phyloP scores from a whole-genome alignment of 116 monocot species.

The Zostera marina region DNA sequence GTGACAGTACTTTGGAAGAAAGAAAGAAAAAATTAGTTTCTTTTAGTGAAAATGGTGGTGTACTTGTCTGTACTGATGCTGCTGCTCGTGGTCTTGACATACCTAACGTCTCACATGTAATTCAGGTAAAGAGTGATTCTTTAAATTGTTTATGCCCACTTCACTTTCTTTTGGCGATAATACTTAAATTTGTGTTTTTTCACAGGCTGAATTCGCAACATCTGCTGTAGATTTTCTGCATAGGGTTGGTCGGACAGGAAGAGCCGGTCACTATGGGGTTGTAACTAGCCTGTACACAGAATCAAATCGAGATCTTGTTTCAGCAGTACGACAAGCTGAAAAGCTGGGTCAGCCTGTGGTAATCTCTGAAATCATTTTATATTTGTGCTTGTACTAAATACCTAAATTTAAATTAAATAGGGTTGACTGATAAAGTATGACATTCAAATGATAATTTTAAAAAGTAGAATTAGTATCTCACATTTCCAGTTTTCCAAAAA shows the following conservation, averaged over 20 bases:
- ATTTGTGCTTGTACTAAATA: too few species aligned
- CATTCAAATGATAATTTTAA: too few species aligned
- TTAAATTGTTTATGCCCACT: neutral
- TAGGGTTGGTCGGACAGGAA: slow-evolving; percentile 86
- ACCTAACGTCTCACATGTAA: slow-evolving; percentile 88
- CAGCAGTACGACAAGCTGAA: slow-evolving; percentile 53
- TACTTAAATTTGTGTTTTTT: neutral
- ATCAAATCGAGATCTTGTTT: slow-evolving; percentile 68
- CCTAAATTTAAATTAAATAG: too few species aligned
- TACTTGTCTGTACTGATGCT: slow-evolving; percentile 98
- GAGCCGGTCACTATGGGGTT: slow-evolving; percentile 82
- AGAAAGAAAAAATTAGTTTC: slow-evolving; percentile 30
- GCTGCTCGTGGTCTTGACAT: slow-evolving; percentile 97
- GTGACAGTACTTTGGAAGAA: slow-evolving; percentile 62
- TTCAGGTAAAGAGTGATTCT: slow-evolving; percentile 58
- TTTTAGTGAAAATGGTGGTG: slow-evolving; percentile 75
- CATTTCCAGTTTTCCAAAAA: too few species aligned
- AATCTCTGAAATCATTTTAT: neutral
- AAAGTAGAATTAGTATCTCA: too few species aligned
- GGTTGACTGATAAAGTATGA: too few species aligned
- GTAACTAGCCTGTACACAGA: slow-evolving; percentile 75
- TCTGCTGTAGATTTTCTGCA: slow-evolving; percentile 95
- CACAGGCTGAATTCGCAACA: slow-evolving; percentile 87
- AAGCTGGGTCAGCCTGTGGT: slow-evolving; percentile 28
- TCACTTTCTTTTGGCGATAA: neutral